These are phyloP conservation scores for Mitragyna speciosa DNA, from an alignment of 257 asterid genomes.

Conservation along the genomic window DNA sequence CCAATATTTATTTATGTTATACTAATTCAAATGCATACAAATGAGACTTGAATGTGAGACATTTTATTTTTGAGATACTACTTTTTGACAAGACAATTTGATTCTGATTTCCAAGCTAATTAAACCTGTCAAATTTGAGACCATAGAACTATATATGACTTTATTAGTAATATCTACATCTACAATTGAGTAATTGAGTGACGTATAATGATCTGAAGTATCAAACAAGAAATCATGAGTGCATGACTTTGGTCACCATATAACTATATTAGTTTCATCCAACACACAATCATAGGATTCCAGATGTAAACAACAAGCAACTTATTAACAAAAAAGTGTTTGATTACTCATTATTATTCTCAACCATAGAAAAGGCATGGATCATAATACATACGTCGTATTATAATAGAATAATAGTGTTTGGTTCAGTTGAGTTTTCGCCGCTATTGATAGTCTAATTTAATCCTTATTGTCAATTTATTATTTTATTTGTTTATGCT, in stretches of 20 bases:
- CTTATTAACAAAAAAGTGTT: background rate
- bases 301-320: constrained; percentile 20
- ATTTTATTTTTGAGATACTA: background rate
- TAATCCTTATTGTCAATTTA: background rate
- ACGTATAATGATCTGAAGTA: background rate
- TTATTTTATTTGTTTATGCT: background rate
- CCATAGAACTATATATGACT: background rate
- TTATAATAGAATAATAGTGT: constrained; percentile 1
- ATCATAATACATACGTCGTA: background rate
- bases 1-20: background rate
- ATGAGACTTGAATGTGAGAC: background rate
- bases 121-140: background rate
- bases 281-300: constrained; percentile 11
- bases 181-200: background rate
- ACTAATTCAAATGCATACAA: background rate
- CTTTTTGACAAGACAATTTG: background rate
- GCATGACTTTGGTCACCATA: background rate
- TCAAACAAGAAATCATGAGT: constrained; percentile 7
- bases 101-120: background rate
- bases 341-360: background rate
- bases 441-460: background rate
- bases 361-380: background rate
- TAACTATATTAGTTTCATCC: background rate
- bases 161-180: background rate
- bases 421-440: constrained; percentile 17